phyloP scores from a whole-genome alignment of 352 stramenopile species.

The Hyaloperonospora arabidopsidis region DNA sequence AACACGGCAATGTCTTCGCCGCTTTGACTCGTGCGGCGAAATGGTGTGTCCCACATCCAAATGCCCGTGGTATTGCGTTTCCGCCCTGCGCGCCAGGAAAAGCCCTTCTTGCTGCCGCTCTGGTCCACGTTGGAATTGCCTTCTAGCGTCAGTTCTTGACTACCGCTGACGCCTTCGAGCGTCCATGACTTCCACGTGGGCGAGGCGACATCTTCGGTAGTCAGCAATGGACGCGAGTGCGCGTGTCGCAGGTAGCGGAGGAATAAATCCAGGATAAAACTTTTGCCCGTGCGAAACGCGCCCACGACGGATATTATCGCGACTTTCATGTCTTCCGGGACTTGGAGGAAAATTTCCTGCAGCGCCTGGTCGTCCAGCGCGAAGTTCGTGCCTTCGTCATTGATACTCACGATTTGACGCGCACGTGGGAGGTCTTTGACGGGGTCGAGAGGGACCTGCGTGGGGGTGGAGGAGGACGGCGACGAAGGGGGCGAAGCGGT shows the following conservation, averaged over 20 bases:
- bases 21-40: constrained; percentile 86
- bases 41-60: constrained; percentile 98
- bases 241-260: constrained; percentile 91
- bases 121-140: constrained; percentile 81
- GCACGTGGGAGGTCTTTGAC: constrained; percentile 34
- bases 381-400: constrained; percentile 84
- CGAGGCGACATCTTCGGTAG: constrained; percentile 36
- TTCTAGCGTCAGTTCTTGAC: constrained; percentile 56
- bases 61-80: constrained; percentile 98
- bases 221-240: constrained; percentile 39
- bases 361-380: constrained; percentile 65
- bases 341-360: constrained; percentile 61
- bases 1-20: constrained; percentile 91
- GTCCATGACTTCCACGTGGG: constrained; percentile 64
- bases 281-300: constrained; percentile 98
- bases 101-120: constrained; percentile 79
- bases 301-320: constrained; percentile 96
- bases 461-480: constrained; percentile 6
- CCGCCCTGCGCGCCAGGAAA: constrained; percentile 93
- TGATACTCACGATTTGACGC: constrained; percentile 80
- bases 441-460: constrained; percentile 17
- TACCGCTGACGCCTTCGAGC: constrained; percentile 45
- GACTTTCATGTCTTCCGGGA: constrained; percentile 93
- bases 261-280: constrained; percentile 97
- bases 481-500: constrained; percentile 11